Conservation (phyloP, 257 asterid species). For the Ilex asprella region DNA sequence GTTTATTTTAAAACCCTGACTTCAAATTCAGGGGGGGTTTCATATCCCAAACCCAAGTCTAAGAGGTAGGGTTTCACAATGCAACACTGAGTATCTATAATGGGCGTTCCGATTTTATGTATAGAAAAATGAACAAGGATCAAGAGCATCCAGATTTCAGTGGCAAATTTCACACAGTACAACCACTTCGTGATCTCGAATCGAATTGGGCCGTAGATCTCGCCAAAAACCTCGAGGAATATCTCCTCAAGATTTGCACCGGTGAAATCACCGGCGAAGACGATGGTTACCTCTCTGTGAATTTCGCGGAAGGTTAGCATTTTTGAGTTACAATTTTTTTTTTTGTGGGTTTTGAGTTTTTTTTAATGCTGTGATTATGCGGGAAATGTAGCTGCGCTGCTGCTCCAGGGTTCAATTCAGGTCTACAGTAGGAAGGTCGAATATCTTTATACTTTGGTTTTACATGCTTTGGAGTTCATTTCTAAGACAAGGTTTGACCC, state of each 20-base stretch:
- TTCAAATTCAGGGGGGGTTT: too few species aligned
- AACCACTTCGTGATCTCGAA: conserved; percentile 77
- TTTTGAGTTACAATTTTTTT: not conserved
- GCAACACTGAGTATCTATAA: too few species aligned
- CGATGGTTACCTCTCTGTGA: conserved; percentile 34
- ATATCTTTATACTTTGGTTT: conserved; percentile 76
- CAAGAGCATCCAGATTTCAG: conserved; percentile 40
- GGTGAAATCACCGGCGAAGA: conserved; percentile 68
- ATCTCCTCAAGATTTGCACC: conserved; percentile 76
- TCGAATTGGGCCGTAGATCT: conserved; percentile 90
- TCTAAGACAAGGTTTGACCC: conserved; percentile 69
- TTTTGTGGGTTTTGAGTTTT: not conserved
- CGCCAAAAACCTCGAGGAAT: conserved; percentile 75
- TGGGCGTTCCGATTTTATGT: too few species aligned
- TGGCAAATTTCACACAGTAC: conserved; percentile 44
- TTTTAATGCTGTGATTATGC: not conserved
- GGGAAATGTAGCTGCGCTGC: conserved; percentile 74
- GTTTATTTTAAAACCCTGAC: not conserved
- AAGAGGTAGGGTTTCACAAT: too few species aligned
- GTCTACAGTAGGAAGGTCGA: conserved; percentile 97
- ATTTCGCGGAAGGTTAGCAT: conserved; percentile 76
- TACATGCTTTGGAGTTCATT: conserved; percentile 77
- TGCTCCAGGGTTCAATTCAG: conserved; percentile 97
- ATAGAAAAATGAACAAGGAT: not conserved
- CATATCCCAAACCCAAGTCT: too few species aligned